Evolutionary conservation across 2,329 filamentous ascomycete species (phyloP).

Genomic region (Coniochaeta pulveracea): DNA sequence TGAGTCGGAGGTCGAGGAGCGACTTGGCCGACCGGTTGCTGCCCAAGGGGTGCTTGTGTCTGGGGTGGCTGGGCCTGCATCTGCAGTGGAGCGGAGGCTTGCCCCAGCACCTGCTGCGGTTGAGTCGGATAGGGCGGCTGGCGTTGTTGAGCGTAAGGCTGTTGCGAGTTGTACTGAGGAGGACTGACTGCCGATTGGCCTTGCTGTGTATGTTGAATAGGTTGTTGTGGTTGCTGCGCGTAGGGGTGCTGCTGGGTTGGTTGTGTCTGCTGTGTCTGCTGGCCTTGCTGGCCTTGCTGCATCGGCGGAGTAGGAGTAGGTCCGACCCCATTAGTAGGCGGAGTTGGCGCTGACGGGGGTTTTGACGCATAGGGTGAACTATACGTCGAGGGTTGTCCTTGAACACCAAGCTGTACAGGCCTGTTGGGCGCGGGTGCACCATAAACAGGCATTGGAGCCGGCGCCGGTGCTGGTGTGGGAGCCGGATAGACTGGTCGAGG

Average conservation of each 20-base stretch:
- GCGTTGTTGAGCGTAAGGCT: constrained; percentile 1
- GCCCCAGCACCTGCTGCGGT: no score
- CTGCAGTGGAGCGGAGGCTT: neutral
- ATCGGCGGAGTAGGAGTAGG: constrained; percentile 2
- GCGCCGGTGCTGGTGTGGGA: constrained; percentile 4
- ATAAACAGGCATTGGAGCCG: constrained; percentile 10
- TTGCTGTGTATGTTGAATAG: constrained; percentile 4
- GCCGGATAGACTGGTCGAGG: constrained; percentile 10
- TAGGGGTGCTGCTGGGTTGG: neutral
- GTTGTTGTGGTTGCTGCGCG: constrained; percentile 4
- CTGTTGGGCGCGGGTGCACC: constrained; percentile 10
- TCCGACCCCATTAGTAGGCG: constrained; percentile 5
- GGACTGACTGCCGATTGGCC: neutral
- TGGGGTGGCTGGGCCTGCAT: neutral
- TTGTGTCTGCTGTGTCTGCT: constrained; percentile 1
- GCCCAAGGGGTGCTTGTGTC: neutral
- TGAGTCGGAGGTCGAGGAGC: neutral
- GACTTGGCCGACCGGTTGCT: neutral
- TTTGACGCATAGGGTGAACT: constrained; percentile 18
- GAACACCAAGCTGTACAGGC: constrained; percentile 12
- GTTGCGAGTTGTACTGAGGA: neutral
- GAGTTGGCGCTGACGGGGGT: constrained; percentile 11
- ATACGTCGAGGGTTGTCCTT: constrained; percentile 14
- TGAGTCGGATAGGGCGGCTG: neutral
- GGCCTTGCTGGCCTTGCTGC: constrained; percentile 1